Percentiles rank a stretch among this genome's conserved stretches.
Evolutionary conservation across 805 yeast genomes (phyloP).

Genomic region (Saccharomycopsis sp.): DNA sequence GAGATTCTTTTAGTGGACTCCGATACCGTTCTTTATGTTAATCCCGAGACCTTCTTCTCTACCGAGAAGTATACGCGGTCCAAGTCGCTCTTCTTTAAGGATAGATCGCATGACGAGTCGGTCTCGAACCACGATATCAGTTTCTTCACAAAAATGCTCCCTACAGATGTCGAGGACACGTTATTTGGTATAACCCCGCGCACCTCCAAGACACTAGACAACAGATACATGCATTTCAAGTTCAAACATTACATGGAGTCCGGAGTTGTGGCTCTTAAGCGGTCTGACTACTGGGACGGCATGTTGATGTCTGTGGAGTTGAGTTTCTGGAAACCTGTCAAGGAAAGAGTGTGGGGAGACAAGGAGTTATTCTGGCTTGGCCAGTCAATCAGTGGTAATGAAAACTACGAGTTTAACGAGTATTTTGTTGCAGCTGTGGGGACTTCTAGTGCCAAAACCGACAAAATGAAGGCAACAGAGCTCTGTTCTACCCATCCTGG

Average conservation of each 20-base stretch:
- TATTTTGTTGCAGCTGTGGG: constrained; percentile 35
- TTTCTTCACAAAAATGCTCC: constrained; percentile 33
- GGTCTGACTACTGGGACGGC: constrained; percentile 42
- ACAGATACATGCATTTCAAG: constrained; percentile 24
- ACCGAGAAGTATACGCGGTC: constrained; percentile 28
- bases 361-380: constrained; percentile 76
- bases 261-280: constrained; percentile 43
- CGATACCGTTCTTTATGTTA: constrained; percentile 40
- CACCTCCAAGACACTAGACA: constrained; percentile 21
- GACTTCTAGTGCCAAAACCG: constrained; percentile 21
- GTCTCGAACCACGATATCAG: constrained; percentile 26
- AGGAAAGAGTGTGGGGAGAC: constrained; percentile 62
- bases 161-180: constrained; percentile 27
- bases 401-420: constrained; percentile 33
- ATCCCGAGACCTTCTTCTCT: constrained; percentile 32
- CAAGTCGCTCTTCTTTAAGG: constrained; percentile 40
- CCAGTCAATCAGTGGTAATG: constrained; percentile 37
- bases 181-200: constrained; percentile 22
- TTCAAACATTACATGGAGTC: constrained; percentile 39
- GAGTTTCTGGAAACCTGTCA: constrained; percentile 34
- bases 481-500: constrained; percentile 55
- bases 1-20: constrained; percentile 50
- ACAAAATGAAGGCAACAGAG: constrained; percentile 28
- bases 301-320: constrained; percentile 37
- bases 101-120: constrained; percentile 29